Evolutionary conservation across 768 basidiomycete species (phyloP), one percentile per base, ranked within the genome.

Genomic region (Pleurotus tuoliensis): DNA sequence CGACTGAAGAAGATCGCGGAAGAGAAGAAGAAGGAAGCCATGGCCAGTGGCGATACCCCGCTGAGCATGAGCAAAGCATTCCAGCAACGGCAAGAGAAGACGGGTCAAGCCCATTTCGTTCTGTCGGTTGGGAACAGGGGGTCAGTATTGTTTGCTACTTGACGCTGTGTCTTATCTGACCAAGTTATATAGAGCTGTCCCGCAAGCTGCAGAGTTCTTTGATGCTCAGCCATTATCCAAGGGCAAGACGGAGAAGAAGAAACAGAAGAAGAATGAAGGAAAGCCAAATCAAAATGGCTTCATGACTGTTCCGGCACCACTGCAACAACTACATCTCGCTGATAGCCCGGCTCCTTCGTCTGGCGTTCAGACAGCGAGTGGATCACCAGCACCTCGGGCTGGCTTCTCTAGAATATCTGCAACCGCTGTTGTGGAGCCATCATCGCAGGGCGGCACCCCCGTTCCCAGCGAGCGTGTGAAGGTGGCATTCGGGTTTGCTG

Each of bases 1-100:
- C 81, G 93, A 59, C 66, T 98, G 61, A 94, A 95, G 82, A 94
- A 90, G 77, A 98, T 98, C 61, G 91, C 87, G n/a, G 95, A 98
- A 64, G 97, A 99, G 76, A 84, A 89, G 70, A 98, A 97, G 78
- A 82, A 93, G 67, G 84, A 84, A 58, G 90, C 94, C 8, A 98
- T 98, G 94, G 85, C 81, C 15, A 93, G 93, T 63, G 92, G 93
- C 1, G 97, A 99, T 73, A 98, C 96, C 1, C 94, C 96, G 2
- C 75, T 94, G 54, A 95, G 92, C 66, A 97, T 98, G 91, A 94
- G 88, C 62, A 84, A 79, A 59, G 95, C 94, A 11, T 99, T 99
- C 76, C 88, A 95, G 66, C 84, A 88, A 53, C 80, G 97, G 56
- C 94, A 97, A 68, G 88, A 94, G 71, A 94, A 93, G 76, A 84